Conservation (phyloP, 768 basidiomycete genomes). For the Imleria badia region DNA sequence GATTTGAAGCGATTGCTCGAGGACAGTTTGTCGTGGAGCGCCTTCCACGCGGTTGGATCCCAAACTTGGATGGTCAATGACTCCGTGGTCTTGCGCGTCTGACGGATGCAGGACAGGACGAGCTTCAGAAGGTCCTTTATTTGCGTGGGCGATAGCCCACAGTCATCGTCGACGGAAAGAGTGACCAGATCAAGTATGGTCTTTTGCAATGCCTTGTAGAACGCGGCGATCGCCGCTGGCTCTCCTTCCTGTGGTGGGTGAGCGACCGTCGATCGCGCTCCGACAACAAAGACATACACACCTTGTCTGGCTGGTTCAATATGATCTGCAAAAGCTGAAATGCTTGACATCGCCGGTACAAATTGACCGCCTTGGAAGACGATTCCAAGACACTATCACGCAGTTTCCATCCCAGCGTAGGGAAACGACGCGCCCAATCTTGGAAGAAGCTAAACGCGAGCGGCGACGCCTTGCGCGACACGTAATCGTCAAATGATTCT, state of each 20-base stretch:
- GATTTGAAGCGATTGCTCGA: slow-evolving; percentile 60
- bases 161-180: slow-evolving; percentile 47
- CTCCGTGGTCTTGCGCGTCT: slow-evolving; percentile 49
- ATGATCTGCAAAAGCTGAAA: slow-evolving; percentile 71
- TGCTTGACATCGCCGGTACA: slow-evolving; percentile 72
- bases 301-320: slow-evolving; percentile 42
- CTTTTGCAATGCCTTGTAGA: slow-evolving; percentile 47
- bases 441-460: slow-evolving; percentile 75
- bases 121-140: slow-evolving; percentile 81
- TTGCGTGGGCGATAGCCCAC: slow-evolving; percentile 55
- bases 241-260: slow-evolving; percentile 32
- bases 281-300: slow-evolving; percentile 2
- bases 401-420: slow-evolving; percentile 63
- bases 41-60: slow-evolving; percentile 58
- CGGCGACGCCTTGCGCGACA: slow-evolving; percentile 76
- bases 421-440: slow-evolving; percentile 70
- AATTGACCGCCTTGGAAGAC: slow-evolving; percentile 63
- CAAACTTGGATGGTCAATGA: slow-evolving; percentile 45
- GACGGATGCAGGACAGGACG: slow-evolving; percentile 61
- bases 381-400: slow-evolving; percentile 58
- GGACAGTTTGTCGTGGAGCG: slow-evolving; percentile 46
- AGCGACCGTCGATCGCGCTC: slow-evolving; percentile 4
- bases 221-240: slow-evolving; percentile 44
- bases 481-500: slow-evolving; percentile 70
- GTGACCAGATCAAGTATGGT: slow-evolving; percentile 49